Evolutionary conservation across 2,329 filamentous ascomycete genomes (phyloP).

Genomic region (Lecanoromycetidae sp.): DNA sequence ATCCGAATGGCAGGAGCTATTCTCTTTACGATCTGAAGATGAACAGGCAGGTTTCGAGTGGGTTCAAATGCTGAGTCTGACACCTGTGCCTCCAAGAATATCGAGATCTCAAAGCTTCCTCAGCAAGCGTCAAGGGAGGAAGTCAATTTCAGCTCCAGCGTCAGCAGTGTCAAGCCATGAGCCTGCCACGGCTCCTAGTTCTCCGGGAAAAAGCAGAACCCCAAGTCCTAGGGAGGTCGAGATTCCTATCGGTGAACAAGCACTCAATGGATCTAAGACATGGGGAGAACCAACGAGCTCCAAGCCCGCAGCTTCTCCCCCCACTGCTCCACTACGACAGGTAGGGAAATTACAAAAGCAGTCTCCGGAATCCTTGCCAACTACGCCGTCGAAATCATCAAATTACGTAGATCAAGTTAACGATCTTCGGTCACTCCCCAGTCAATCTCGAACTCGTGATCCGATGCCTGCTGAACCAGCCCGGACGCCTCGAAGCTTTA

Average conservation of each 20-base stretch:
- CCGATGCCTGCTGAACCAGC: conserved; percentile 1
- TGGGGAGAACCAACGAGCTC: conserved; percentile 25
- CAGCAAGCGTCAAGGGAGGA: conserved; percentile 21
- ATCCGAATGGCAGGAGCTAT: conserved; percentile 68
- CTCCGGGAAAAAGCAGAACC: conserved; percentile 29
- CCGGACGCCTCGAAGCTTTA: conserved; percentile 17
- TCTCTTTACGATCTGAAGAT: conserved; percentile 64
- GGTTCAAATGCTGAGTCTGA: conserved; percentile 68
- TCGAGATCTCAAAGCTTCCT: conserved; percentile 43
- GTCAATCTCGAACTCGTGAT: conserved; percentile 4
- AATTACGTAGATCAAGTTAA: conserved; percentile 14
- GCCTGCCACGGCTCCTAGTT: conserved; percentile 20
- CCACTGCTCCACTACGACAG: not conserved
- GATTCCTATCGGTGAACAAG: conserved; percentile 49
- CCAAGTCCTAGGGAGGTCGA: conserved; percentile 44
- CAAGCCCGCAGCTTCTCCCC: not conserved
- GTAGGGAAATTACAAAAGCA: conserved; percentile 14
- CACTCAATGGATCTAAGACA: conserved; percentile 34
- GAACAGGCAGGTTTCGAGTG: conserved; percentile 73
- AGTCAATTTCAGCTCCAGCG: not conserved
- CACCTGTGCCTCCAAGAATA: conserved; percentile 49
- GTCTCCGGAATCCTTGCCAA: not conserved
- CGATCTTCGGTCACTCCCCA: conserved; percentile 15
- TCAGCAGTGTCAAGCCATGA: conserved; percentile 1
- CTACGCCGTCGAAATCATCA: not conserved